Percentiles rank a stretch among this genome's conserved stretches.
Evolutionary conservation across 2,329 filamentous ascomycete genomes (phyloP).

Genomic region (Verticillium dahliae): DNA sequence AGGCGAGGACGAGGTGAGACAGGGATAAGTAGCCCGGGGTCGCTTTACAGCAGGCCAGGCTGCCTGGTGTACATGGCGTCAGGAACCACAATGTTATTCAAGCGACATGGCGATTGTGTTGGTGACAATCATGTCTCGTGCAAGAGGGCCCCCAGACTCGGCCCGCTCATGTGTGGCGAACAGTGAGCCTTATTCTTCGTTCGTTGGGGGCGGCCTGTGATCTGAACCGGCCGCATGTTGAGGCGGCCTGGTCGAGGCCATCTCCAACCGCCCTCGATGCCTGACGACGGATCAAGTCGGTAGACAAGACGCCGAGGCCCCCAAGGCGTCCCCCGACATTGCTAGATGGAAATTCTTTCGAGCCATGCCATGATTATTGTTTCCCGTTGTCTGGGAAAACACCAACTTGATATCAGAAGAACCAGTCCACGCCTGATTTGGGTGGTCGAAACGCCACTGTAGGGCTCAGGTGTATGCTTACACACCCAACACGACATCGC

Average conservation of each 20-base stretch:
- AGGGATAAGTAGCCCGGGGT: no score
- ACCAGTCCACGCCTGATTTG: no score
- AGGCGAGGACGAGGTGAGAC: background rate
- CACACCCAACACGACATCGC: no score
- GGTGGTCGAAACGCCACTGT: no score
- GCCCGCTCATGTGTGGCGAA: background rate
- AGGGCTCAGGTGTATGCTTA: no score
- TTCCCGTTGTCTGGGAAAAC: no score
- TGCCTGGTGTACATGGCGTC: no score
- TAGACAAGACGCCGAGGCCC: background rate
- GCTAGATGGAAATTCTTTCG: background rate
- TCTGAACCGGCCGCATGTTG: conserved; percentile 20
- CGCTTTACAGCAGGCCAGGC: no score
- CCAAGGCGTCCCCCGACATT: background rate
- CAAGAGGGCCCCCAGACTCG: background rate
- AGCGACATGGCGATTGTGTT: background rate
- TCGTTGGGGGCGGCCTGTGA: conserved; percentile 12
- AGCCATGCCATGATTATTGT: no score
- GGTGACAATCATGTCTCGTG: background rate
- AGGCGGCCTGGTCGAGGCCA: conserved; percentile 3
- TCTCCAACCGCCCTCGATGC: background rate
- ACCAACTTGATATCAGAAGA: no score
- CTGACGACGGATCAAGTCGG: background rate
- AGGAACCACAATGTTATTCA: no score
- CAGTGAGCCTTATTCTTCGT: background rate